phyloP scores from a whole-genome alignment of 2,329 filamentous ascomycete genomes.

The Thielaviopsis musarum region DNA sequence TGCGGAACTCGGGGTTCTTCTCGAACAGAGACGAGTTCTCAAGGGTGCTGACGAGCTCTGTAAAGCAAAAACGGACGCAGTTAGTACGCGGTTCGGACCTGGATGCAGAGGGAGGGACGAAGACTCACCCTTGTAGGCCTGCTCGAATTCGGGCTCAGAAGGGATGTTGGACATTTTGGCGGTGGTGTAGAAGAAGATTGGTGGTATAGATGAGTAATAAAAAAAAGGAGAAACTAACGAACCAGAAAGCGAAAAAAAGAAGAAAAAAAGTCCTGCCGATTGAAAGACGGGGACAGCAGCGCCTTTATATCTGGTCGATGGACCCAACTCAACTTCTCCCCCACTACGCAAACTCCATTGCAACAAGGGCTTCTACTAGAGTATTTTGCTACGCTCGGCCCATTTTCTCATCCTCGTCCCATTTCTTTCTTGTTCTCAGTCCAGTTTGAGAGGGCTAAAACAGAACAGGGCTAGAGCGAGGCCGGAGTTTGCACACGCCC shows the following conservation, averaged over 20 bases:
- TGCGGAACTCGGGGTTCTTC: conserved; percentile 88
- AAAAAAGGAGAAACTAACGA: not conserved
- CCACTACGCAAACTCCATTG: not conserved
- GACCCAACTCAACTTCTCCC: too few relatives aligned
- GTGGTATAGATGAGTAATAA: not conserved
- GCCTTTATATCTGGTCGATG: conserved; percentile 6
- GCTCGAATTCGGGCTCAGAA: conserved; percentile 91
- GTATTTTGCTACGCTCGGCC: too few relatives aligned
- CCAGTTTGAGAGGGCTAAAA: too few relatives aligned
- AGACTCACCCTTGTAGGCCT: conserved; percentile 77
- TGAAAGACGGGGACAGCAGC: not conserved
- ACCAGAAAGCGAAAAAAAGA: not conserved
- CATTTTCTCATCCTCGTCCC: too few relatives aligned
- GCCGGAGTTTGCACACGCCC: conserved; percentile 2
- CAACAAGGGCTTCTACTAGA: too few relatives aligned
- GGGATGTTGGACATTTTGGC: conserved; percentile 64
- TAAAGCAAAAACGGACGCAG: not conserved
- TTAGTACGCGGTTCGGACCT: not conserved
- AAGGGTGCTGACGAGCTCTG: conserved; percentile 88
- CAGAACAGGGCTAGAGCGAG: not conserved
- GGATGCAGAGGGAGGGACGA: not conserved
- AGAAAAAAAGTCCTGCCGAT: not conserved
- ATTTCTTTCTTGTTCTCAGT: too few relatives aligned
- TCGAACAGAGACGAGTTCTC: conserved; percentile 86
- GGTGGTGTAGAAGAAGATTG: conserved; percentile 1